Conservation (phyloP, 805 yeast species). For the Candida ascalaphidarum region DNA sequence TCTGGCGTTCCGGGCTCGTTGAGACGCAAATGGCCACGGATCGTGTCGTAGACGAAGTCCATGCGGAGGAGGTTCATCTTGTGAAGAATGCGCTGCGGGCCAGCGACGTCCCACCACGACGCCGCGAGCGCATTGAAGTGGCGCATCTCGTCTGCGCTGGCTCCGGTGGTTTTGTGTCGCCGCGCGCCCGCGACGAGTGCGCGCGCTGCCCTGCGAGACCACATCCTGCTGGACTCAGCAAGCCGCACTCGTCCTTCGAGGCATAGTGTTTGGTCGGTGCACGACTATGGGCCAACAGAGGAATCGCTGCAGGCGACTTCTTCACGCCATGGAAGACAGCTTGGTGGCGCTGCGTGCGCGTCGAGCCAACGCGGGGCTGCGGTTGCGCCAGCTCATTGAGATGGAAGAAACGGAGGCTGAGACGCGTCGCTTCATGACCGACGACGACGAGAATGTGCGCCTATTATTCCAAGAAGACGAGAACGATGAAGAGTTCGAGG, state of each 20-base stretch:
- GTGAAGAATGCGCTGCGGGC: constrained; percentile 89
- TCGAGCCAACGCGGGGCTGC: constrained; percentile 86
- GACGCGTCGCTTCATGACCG: constrained; percentile 20
- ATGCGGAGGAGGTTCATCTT: constrained; percentile 86
- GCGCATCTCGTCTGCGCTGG: constrained; percentile 55
- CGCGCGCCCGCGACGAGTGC: not conserved
- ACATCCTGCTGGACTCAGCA: not conserved
- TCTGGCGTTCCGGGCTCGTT: constrained; percentile 19
- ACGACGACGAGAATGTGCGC: constrained; percentile 73
- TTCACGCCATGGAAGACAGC: constrained; percentile 27
- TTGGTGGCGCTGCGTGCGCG: constrained; percentile 68
- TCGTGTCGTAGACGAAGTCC: constrained; percentile 71
- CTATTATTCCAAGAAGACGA: constrained; percentile 54
- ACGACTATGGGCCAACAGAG: not conserved
- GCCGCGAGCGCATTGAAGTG: constrained; percentile 85
- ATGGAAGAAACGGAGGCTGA: constrained; percentile 51
- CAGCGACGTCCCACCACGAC: constrained; percentile 98
- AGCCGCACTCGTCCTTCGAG: too few relatives aligned
- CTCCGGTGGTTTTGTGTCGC: constrained; percentile 20
- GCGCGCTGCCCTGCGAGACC: not conserved
- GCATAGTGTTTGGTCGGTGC: too few relatives aligned
- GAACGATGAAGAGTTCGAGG: constrained; percentile 18
- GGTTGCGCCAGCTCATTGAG: constrained; percentile 64
- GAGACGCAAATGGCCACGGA: constrained; percentile 36
- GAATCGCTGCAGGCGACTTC: not conserved